Percentiles rank a stretch among this genome's conserved stretches.
These are phyloP conservation scores for Boletus sp. DNA, from an alignment of 768 basidiomycete species.

Conservation along the genomic window DNA sequence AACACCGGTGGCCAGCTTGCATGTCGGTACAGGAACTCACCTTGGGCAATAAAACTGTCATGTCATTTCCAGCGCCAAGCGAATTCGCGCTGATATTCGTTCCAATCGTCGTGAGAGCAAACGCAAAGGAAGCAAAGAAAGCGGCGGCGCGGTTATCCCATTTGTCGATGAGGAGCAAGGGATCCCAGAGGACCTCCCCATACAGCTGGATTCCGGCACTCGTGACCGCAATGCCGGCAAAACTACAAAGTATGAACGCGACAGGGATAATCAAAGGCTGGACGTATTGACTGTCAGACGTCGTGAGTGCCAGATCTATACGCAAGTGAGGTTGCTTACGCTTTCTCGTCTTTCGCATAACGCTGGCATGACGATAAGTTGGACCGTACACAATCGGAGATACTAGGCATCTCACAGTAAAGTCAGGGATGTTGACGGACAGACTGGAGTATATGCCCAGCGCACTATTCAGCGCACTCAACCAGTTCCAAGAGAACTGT, in stretches of 20 bases:
- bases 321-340: slow-evolving; percentile 12
- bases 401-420: slow-evolving; percentile 46
- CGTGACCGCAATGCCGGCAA: slow-evolving; percentile 80
- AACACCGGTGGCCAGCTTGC: background rate
- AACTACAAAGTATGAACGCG: slow-evolving; percentile 73
- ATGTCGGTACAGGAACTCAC: slow-evolving; percentile 35
- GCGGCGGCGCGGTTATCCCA: slow-evolving; percentile 87
- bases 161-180: slow-evolving; percentile 66
- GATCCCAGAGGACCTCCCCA: slow-evolving; percentile 58
- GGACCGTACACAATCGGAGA: background rate
- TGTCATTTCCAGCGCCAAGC: slow-evolving; percentile 76
- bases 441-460: slow-evolving; percentile 73
- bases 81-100: slow-evolving; percentile 62
- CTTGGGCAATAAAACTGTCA: slow-evolving; percentile 72
- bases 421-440: slow-evolving; percentile 83
- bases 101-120: slow-evolving; percentile 40
- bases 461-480: slow-evolving; percentile 72
- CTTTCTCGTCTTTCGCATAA: slow-evolving; percentile 62
- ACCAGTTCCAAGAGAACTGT: slow-evolving; percentile 73
- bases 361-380: slow-evolving; percentile 39
- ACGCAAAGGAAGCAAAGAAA: slow-evolving; percentile 80
- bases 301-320: slow-evolving; percentile 3
- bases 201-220: slow-evolving; percentile 60
- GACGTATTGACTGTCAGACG: slow-evolving; percentile 56
- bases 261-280: slow-evolving; percentile 76